Evolutionary conservation across 164 flowering plant species (phyloP).

Genomic region (Chimonanthus praecox): DNA sequence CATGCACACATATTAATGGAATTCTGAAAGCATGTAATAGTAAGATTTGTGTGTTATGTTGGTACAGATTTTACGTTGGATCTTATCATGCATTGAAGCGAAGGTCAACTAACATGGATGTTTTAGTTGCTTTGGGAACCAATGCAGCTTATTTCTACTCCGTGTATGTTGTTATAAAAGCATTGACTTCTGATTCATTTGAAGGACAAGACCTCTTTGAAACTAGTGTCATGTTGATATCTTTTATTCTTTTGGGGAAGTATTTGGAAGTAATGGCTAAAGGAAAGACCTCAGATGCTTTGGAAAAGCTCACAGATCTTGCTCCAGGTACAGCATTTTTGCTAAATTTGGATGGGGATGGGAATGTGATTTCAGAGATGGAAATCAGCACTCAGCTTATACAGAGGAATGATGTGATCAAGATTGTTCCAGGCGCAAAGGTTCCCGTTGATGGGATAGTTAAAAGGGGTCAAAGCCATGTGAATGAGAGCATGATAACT

Average conservation of each 20-base stretch:
- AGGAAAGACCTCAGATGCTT: constrained; percentile 91
- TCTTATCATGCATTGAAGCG: constrained; percentile 76
- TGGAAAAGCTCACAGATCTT: constrained; percentile 78
- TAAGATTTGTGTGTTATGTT: background rate
- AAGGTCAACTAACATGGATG: constrained; percentile 90
- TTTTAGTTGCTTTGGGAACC: constrained; percentile 93
- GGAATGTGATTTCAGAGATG: constrained; percentile 58
- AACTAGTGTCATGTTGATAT: constrained; percentile 92
- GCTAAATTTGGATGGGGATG: constrained; percentile 48
- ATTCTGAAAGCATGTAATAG: too few species aligned
- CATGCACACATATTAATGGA: too few species aligned
- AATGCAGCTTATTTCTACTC: constrained; percentile 97
- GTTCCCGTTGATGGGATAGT: constrained; percentile 92
- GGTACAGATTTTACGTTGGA: constrained; percentile 77
- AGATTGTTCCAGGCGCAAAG: constrained; percentile 81
- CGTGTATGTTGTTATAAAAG: constrained; percentile 56
- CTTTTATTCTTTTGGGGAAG: constrained; percentile 87
- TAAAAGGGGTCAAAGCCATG: constrained; percentile 78
- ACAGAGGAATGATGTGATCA: constrained; percentile 76
- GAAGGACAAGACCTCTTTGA: constrained; percentile 93
- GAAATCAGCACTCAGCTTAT: constrained; percentile 79
- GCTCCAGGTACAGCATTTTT: constrained; percentile 75
- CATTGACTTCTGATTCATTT: constrained; percentile 48
- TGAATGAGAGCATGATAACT: constrained; percentile 95
- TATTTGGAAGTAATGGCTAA: constrained; percentile 87